These are phyloP conservation scores for Exophiala spinifera DNA, from an alignment of 2,329 filamentous ascomycete genomes.

Conservation along the genomic window DNA sequence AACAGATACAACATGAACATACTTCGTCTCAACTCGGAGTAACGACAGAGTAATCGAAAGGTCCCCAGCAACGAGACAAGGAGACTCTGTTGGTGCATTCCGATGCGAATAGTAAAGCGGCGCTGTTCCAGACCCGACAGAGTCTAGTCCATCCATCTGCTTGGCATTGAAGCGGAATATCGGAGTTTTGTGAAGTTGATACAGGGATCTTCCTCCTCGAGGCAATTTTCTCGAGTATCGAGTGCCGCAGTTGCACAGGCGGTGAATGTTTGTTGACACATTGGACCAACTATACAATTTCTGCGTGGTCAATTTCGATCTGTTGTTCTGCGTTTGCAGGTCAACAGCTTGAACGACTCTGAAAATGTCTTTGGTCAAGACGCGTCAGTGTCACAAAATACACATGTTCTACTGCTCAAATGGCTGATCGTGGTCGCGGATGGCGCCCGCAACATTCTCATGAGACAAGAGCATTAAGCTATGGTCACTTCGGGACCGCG, in stretches of 20 bases:
- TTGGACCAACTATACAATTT: background rate
- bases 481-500: slow-evolving; percentile 26
- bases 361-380: slow-evolving; percentile 13
- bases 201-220: background rate
- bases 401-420: slow-evolving; percentile 9
- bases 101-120: no score
- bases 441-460: slow-evolving; percentile 19
- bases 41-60: no score
- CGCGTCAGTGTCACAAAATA: background rate
- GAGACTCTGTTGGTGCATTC: no score
- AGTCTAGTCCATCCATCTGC: background rate
- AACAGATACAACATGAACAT: no score
- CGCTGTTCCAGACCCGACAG: no score
- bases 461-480: slow-evolving; percentile 22
- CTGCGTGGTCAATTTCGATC: background rate
- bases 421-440: slow-evolving; percentile 22
- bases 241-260: background rate
- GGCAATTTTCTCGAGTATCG: background rate
- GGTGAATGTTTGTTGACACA: background rate
- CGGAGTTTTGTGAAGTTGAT: background rate
- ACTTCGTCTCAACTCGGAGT: no score
- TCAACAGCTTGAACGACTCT: background rate
- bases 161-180: background rate
- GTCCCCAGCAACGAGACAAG: no score
- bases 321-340: background rate